Evolutionary conservation across 805 yeast genomes (phyloP).

Genomic region (Hanseniaspora hatyaiensis): DNA sequence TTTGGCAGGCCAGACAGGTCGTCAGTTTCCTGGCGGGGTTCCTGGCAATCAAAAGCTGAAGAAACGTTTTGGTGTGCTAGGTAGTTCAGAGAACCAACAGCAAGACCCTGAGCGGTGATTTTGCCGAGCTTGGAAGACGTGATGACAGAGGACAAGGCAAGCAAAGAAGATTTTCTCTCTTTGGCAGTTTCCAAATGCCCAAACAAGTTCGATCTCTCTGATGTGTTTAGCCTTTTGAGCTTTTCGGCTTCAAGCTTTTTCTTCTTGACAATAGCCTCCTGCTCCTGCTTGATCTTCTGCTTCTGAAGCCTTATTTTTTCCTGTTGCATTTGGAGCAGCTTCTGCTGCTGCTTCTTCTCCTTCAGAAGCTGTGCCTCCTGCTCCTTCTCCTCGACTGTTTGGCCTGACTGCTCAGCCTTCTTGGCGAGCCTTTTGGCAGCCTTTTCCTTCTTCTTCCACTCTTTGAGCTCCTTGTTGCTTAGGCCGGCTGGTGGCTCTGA

Average conservation of each 20-base stretch:
- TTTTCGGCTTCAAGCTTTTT: constrained; percentile 32
- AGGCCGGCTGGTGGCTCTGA: constrained; percentile 27
- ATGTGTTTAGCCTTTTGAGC: constrained; percentile 27
- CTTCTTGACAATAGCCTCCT: constrained; percentile 30
- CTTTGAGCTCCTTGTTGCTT: constrained; percentile 75
- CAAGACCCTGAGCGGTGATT: constrained; percentile 30
- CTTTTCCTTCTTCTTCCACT: constrained; percentile 77
- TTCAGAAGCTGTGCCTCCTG: constrained; percentile 34
- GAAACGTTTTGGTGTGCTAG: constrained; percentile 7
- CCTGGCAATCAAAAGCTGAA: constrained; percentile 8
- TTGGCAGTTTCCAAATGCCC: constrained; percentile 72
- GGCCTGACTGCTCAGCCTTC: constrained; percentile 52
- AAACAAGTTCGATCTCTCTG: constrained; percentile 48
- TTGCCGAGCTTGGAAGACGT: constrained; percentile 27
- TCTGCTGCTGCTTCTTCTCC: constrained; percentile 34
- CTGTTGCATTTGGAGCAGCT: constrained; percentile 32
- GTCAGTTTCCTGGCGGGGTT: constrained; percentile 6
- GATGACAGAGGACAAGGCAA: constrained; percentile 29
- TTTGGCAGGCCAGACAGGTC: constrained; percentile 20
- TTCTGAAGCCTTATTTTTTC: constrained; percentile 43
- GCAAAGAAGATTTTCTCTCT: constrained; percentile 43
- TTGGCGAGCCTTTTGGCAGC: constrained; percentile 87
- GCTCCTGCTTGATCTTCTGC: constrained; percentile 32
- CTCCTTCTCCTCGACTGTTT: constrained; percentile 33
- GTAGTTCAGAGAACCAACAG: constrained; percentile 26